phyloP scores from a whole-genome alignment of 1,139 yeast genomes.

The Yamadazyma sp. region DNA sequence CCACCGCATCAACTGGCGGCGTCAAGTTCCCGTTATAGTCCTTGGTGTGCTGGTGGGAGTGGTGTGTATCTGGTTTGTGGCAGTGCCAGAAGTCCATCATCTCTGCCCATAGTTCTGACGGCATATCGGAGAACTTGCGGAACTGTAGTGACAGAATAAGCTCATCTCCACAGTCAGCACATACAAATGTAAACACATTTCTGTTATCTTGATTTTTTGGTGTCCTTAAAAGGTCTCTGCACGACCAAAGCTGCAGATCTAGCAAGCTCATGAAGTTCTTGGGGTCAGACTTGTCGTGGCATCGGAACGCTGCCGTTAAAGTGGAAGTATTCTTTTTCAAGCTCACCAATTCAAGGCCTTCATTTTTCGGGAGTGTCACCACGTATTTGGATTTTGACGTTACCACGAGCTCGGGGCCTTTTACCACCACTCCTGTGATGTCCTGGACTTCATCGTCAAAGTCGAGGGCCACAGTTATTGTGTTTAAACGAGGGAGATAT shows the following conservation, averaged over 20 bases:
- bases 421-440: slow-evolving; percentile 8
- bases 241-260: slow-evolving; percentile 38
- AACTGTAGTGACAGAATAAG: slow-evolving; percentile 31
- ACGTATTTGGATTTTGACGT: not conserved
- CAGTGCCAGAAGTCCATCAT: slow-evolving; percentile 99
- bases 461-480: slow-evolving; percentile 30
- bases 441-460: slow-evolving; percentile 15
- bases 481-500: slow-evolving; percentile 37
- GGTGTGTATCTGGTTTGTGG: slow-evolving; percentile 67
- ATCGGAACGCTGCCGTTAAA: slow-evolving; percentile 12
- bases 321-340: slow-evolving; percentile 9
- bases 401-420: slow-evolving; percentile 3
- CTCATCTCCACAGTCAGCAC: slow-evolving; percentile 27
- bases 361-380: slow-evolving; percentile 1
- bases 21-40: slow-evolving; percentile 38
- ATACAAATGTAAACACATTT: slow-evolving; percentile 34
- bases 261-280: slow-evolving; percentile 23
- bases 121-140: slow-evolving; percentile 59
- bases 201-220: slow-evolving; percentile 21
- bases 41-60: slow-evolving; percentile 14
- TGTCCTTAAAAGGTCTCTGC: slow-evolving; percentile 35
- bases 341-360: slow-evolving; percentile 6
- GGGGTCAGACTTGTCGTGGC: slow-evolving; percentile 7
- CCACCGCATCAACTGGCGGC: slow-evolving; percentile 45
- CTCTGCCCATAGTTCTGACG: slow-evolving; percentile 92